Evolutionary conservation across 176 grass and related monocot species (phyloP), one percentile per base, ranked within the genome.

Genomic region (Oryza coarctata): DNA sequence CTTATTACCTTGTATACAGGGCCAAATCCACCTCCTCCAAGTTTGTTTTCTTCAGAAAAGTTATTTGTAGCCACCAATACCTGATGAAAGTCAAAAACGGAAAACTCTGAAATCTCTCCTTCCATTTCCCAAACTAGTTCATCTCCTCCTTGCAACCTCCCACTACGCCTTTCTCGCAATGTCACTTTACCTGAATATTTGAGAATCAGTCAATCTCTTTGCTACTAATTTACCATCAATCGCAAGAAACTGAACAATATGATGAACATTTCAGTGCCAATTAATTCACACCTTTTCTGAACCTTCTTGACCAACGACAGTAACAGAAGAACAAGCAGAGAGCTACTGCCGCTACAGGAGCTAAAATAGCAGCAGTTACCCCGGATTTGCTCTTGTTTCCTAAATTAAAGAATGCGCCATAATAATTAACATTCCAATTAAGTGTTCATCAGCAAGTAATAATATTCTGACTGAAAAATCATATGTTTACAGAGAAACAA

Each of bases 21-120:
- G 9, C 88, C 88, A 63, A 90, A 90, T 3, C 88, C 88, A 75
- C 88, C 88, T 71, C 82, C 49, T 50, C 86, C 79, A 50, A 87
- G 86, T 71, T 71, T 82, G 65, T 76, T 82, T 70, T 74, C 84
- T 32, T 78, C 80, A 12, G 84, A 74, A 71, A 87, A 90, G 41
- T 87, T 57, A 27, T 49, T 5, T 79, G 84, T 90, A 12, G 88
- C 88, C 23, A 45, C 35, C 34, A 50, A 12, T 55, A 90, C n/a
- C 26, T 79, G 49, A 4, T 36, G n/a, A 65, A 90, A 74, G 11
- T 43, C 58, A 14, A 78, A 90, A 6, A 86, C 74, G 3, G 71
- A 78, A 27, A 90, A 86, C 10, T 90, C 88, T 52, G 50, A 75
- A 23, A 57, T 80, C 34, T 80, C 52, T 7, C 85, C 85, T 55